phyloP scores from a whole-genome alignment of 495 filamentous ascomycete species.

The Chaetomium cochliodes region DNA sequence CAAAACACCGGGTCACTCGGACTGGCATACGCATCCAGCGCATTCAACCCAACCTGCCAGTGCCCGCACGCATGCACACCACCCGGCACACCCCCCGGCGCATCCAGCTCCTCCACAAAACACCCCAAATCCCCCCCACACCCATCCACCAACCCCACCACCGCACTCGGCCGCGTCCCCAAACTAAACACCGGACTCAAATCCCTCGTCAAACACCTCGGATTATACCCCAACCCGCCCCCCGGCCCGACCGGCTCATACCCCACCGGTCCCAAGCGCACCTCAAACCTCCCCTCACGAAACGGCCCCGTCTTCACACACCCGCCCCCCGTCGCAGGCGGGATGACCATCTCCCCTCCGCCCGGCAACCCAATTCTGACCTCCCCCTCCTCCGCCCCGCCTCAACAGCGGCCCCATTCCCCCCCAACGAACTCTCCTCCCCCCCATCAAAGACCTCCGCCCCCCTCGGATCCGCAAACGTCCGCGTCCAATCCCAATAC shows the following conservation, averaged over 20 bases:
- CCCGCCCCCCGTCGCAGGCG: conserved; percentile 42
- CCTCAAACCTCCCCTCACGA: not conserved
- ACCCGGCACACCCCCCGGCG: conserved; percentile 10
- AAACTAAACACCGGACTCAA: conserved; percentile 43
- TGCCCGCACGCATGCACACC: conserved; percentile 30
- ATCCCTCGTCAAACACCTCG: conserved; percentile 62
- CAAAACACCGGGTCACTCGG: conserved; percentile 65
- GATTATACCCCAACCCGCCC: conserved; percentile 41
- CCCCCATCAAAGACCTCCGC: conserved; percentile 59
- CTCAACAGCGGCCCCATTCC: conserved; percentile 55
- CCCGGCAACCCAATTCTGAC: conserved; percentile 3
- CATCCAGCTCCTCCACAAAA: conserved; percentile 24
- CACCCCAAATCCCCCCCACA: conserved; percentile 18
- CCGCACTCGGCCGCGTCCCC: conserved; percentile 21
- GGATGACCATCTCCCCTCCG: conserved; percentile 24
- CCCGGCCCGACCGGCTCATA: conserved; percentile 14
- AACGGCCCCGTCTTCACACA: conserved; percentile 32
- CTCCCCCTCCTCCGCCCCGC: conserved; percentile 22
- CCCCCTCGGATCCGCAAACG: conserved; percentile 43
- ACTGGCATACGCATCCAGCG: conserved; percentile 52
- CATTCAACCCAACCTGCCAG: conserved; percentile 27
- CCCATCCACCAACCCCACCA: conserved; percentile 25
- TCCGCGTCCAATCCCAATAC: conserved; percentile 61
- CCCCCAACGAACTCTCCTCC: conserved; percentile 50
- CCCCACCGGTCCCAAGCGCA: conserved; percentile 17